These are phyloP conservation scores for Curvularia sp. DNA, from an alignment of 2,329 filamentous ascomycete species.

Conservation along the genomic window DNA sequence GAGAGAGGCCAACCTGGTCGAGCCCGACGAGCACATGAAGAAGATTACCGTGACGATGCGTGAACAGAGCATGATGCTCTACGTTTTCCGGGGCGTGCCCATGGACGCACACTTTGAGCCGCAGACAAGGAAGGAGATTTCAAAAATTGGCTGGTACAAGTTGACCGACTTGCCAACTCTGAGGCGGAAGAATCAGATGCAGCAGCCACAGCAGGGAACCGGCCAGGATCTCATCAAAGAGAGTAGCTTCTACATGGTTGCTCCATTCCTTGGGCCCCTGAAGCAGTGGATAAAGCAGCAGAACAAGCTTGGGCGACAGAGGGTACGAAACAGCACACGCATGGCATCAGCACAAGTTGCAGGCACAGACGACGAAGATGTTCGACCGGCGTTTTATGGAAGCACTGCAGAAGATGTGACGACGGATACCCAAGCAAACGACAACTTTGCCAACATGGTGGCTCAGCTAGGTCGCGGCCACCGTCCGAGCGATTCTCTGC, in stretches of 20 bases:
- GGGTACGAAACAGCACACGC: slow-evolving; percentile 38
- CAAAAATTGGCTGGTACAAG: slow-evolving; percentile 94
- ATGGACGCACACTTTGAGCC: slow-evolving; percentile 89
- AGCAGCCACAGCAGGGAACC: slow-evolving; percentile 61
- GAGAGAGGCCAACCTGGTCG: slow-evolving; percentile 75
- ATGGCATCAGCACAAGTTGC: slow-evolving; percentile 28
- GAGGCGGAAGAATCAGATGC: slow-evolving; percentile 69
- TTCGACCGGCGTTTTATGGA: slow-evolving; percentile 37
- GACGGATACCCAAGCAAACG: slow-evolving; percentile 21
- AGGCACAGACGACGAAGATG: slow-evolving; percentile 42
- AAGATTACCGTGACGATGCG: slow-evolving; percentile 88
- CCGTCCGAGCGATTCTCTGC: slow-evolving; percentile 35
- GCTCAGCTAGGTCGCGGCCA: slow-evolving; percentile 40
- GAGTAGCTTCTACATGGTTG: slow-evolving; percentile 98
- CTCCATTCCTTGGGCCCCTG: slow-evolving; percentile 83
- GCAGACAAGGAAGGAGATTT: slow-evolving; percentile 94
- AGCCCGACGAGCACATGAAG: slow-evolving; percentile 72
- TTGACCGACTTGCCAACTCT: slow-evolving; percentile 86
- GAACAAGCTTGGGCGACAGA: slow-evolving; percentile 71
- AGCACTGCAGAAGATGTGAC: slow-evolving; percentile 35
- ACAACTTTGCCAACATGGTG: slow-evolving; percentile 43
- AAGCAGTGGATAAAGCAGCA: slow-evolving; percentile 92
- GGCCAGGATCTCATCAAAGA: slow-evolving; percentile 66
- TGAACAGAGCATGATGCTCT: slow-evolving; percentile 91
- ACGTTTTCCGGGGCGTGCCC: slow-evolving; percentile 87